Evolutionary conservation across 257 asterid species (phyloP).

Genomic region (Nicotiana tomentosiformis): DNA sequence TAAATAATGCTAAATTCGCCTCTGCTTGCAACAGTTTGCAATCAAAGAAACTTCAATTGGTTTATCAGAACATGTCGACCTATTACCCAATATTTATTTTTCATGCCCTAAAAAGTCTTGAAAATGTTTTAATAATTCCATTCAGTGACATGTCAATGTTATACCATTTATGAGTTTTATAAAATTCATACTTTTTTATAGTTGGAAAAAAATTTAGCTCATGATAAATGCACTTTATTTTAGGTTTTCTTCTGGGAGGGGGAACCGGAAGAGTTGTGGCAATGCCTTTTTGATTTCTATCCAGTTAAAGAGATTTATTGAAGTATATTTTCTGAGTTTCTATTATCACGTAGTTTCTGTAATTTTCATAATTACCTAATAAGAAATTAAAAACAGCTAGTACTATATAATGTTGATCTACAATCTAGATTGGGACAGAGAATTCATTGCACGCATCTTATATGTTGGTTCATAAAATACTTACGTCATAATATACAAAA

Average conservation of each 20-base stretch:
- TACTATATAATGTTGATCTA: not conserved
- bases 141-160: not conserved
- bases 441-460: not conserved
- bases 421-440: not conserved
- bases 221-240: not conserved
- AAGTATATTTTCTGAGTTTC: not conserved
- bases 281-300: too few species aligned
- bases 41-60: not conserved
- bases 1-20: too few species aligned
- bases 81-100: not conserved
- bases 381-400: not conserved
- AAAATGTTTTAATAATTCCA: not conserved
- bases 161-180: not conserved
- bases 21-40: too few species aligned
- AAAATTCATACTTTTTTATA: not conserved
- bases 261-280: too few species aligned
- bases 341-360: not conserved
- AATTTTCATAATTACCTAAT: not conserved
- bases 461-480: not conserved
- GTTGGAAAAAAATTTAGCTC: not conserved
- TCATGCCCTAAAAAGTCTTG: not conserved
- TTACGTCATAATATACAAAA: not conserved
- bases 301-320: not conserved
- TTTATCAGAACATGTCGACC: not conserved
- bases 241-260: not conserved